phyloP scores from a whole-genome alignment of 768 basidiomycete species.

The Calocybe gangraenosa region DNA sequence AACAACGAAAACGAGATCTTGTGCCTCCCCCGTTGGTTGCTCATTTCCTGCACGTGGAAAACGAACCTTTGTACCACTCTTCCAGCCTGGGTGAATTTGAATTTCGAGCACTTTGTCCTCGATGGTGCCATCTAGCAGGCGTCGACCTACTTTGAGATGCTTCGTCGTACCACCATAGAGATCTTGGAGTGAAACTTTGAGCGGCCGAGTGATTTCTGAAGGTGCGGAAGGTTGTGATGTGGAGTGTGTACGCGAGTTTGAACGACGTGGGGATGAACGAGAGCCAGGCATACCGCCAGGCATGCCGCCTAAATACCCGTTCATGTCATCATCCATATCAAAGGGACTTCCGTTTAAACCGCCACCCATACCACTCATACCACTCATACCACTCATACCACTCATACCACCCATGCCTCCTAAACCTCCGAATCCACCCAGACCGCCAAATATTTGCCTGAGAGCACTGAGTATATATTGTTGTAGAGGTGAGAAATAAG shows the following conservation, averaged over 20 bases:
- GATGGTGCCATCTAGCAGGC: slow-evolving; percentile 62
- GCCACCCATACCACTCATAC: slow-evolving; percentile 28
- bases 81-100: slow-evolving; percentile 85
- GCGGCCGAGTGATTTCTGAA: slow-evolving; percentile 71
- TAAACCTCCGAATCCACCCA: slow-evolving; percentile 21
- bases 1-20: slow-evolving; percentile 95
- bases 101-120: slow-evolving; percentile 89
- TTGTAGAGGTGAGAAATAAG: not conserved
- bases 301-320: slow-evolving; percentile 31
- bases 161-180: slow-evolving; percentile 84
- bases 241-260: slow-evolving; percentile 24
- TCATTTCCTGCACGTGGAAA: slow-evolving; percentile 89
- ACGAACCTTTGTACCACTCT: slow-evolving; percentile 90
- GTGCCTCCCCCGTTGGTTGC: slow-evolving; percentile 55
- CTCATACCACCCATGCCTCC: slow-evolving; percentile 14
- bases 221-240: slow-evolving; percentile 28
- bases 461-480: slow-evolving; percentile 1
- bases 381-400: slow-evolving; percentile 33
- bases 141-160: slow-evolving; percentile 81
- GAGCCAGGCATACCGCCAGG: slow-evolving; percentile 53
- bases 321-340: slow-evolving; percentile 39
- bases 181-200: slow-evolving; percentile 83
- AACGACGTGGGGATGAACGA: slow-evolving; percentile 17
- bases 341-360: slow-evolving; percentile 23
- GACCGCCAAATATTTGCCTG: slow-evolving; percentile 55